phyloP scores from a whole-genome alignment of 83 land plant species.

The Thuja plicata region DNA sequence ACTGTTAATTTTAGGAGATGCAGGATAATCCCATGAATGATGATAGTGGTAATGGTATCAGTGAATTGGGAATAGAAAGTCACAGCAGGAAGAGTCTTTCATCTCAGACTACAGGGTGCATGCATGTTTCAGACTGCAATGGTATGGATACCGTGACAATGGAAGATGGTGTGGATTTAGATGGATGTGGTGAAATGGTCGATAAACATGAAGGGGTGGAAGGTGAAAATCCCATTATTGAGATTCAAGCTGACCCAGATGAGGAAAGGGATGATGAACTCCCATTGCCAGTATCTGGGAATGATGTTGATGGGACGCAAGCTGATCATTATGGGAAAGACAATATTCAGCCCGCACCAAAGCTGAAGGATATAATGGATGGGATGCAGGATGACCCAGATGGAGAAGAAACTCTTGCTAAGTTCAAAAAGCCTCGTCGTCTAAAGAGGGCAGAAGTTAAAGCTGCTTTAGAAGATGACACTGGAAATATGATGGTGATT shows the following conservation, averaged over 20 bases:
- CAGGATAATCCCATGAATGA: constrained; percentile 5
- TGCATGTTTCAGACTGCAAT: constrained; percentile 1
- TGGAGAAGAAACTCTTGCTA: constrained; percentile 12
- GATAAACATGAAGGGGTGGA: background rate
- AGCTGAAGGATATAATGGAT: background rate
- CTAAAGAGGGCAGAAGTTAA: constrained; percentile 3
- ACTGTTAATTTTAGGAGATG: background rate
- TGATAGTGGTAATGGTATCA: background rate
- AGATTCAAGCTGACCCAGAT: background rate
- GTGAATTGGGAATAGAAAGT: constrained; percentile 6
- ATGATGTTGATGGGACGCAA: background rate
- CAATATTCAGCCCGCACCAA: background rate
- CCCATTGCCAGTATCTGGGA: background rate
- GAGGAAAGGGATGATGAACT: background rate
- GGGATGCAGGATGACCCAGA: constrained; percentile 5
- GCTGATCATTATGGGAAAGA: background rate
- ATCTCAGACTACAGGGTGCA: too few species aligned
- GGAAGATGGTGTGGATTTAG: background rate
- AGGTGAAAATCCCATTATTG: background rate
- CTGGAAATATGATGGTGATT: background rate
- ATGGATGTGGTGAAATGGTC: constrained; percentile 4
- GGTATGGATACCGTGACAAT: constrained; percentile 13
- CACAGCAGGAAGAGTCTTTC: background rate
- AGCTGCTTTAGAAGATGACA: background rate
- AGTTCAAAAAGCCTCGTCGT: constrained; percentile 11